Evolutionary conservation across 2,329 filamentous ascomycete species (phyloP), one percentile per base, ranked within the genome.

Genomic region (Ascochyta fabae): DNA sequence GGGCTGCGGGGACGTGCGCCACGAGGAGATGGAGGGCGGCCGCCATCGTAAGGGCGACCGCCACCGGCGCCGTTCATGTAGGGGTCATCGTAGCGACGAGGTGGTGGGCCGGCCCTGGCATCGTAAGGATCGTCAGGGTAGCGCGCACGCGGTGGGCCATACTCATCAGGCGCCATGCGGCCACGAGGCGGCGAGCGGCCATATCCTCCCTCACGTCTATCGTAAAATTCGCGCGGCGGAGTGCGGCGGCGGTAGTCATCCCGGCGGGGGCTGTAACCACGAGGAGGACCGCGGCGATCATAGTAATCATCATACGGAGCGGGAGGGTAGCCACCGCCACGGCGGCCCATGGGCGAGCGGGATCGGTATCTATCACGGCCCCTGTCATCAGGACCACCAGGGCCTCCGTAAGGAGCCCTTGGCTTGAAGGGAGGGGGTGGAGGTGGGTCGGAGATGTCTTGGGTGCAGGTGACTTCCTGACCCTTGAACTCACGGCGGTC

Each of bases 401-500:
- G 67, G 49, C 66, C 68, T 56, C 67, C 66, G 47, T 72, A 73
- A 58, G 72, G 68, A 59, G 66, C 63, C 55, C 70, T 69, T 49
- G 67, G 67, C 63, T 72, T 72, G 64, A 71, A 74, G 41, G 70
- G 69, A 49, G 73, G 74, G 53, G 70, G 70, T 56, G 70, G 71
- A 55, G 69, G 69, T 40, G 72, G 72, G 59, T 72, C 59, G 53
- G 71, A 70, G 84, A 98, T 94, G 80, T 97, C 93, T 70, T 92
- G 88, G 69, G 90, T 82, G 78, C 95, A 99, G 65, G 85, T 88
- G 66, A 99, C 94, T 64, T 87, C 85, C 64, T 87, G 87, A 68
- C 92, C 92, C 82, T 97, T 97, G 79, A 98, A 98, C 72, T 96
- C 92, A 74, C 88, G 88, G 64, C 88, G 88, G 76, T 98, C 92